Base-by-base conservation (phyloP, 208 protist genomes). In the Balamuthia mandrillaris region DNA sequence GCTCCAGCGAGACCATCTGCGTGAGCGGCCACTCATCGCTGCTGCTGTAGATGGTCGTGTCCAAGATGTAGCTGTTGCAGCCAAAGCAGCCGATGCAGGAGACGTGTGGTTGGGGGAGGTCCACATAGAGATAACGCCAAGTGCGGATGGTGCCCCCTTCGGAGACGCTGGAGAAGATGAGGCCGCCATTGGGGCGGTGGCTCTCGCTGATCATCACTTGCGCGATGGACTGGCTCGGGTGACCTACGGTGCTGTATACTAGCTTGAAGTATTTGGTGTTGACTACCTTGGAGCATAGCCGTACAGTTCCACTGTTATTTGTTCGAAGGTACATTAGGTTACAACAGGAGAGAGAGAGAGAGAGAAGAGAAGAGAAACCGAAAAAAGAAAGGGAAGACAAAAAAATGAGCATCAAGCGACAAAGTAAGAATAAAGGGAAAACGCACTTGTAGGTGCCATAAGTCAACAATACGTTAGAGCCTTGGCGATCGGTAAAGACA, bases 221-320 rank as follows among this genome's bases (percentile, higher is more conserved):
- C 3, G n/a, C 4, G 41, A 74, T 74, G 9, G 65, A 27, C 65
- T 74, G 37, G 3, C 51, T 42, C 24, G 44, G 65, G 41, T 74
- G 65, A 3, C 65, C 65, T 42, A 52, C 51, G 14, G 65, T 42
- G n/a, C 65, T 49, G 65, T 52, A 74, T 10, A 74, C 51, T 35
- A 74, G 65, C 65, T 74, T 74, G 65, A 74, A 74, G 41, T 74
- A 52, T n/a, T 42, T 35, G 9, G 65, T 74, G 65, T 74, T 74
- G 35, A 74, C 65, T 3, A 74, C 65, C 35, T 74, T 74, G 35
- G 65, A 74, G 65, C 65, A 74, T 5, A 74, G 41, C 21, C 65
- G 65, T 42, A 74, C 65, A 42, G 41, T 74, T 14, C 65, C 65
- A n/a, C n/a, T n/a, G n/a, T n/a, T n/a, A n/a, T n/a, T n/a, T n/a